Evolutionary conservation across 2,329 filamentous ascomycete species (phyloP), one percentile per base, ranked within the genome.

Genomic region (Alternaria sp.): DNA sequence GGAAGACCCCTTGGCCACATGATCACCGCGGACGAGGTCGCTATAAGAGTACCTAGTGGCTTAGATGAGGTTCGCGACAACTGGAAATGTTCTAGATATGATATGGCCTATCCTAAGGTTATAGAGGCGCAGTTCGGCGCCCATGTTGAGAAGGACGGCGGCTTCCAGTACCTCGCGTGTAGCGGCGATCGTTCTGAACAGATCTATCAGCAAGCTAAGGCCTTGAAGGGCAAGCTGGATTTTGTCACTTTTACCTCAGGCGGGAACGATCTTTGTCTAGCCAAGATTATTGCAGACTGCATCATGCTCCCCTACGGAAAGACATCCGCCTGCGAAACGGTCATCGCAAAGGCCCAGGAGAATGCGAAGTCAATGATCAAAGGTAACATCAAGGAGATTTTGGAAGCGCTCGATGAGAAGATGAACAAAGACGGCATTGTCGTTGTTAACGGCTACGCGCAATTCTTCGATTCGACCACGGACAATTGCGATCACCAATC

Each of bases 151-250:
- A 43, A 49, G n/a, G 32, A 59, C 22, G 56, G 49, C 41, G 56
- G 56, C 9, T 59, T 59, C 49, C 56, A 59, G 2, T 54, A 54
- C 28, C 56, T 59, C 9, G 56, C 49, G 14, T 59, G 56, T n/a
- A 59, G 41, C 43, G 56, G 56, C 41, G 49, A 54, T 16, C 43
- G 49, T 54, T 59, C 49, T 5, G 49, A 59, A 32, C 49, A 54
- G 3, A 54, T 54, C 12, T 59, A 54, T 6, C 49, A 54, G 11
- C 56, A 59, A 18, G 56, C 49, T 0, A 38, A 59, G 32, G 49
- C 56, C 5, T 7, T 59, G 7, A 41, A 48, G 6, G 49, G 56
- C 43, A 3, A 59, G 16, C 56, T 59, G 11, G 56, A 54, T 4
- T 59, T 59, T 25, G 56, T 54, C 34, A 59, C 56, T n/a, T 59